A percentile compares a stretch with the other conserved stretches of the same genome.
Evolutionary conservation across 208 protist species (phyloP).

Genomic region (Crithidia mellificae): DNA sequence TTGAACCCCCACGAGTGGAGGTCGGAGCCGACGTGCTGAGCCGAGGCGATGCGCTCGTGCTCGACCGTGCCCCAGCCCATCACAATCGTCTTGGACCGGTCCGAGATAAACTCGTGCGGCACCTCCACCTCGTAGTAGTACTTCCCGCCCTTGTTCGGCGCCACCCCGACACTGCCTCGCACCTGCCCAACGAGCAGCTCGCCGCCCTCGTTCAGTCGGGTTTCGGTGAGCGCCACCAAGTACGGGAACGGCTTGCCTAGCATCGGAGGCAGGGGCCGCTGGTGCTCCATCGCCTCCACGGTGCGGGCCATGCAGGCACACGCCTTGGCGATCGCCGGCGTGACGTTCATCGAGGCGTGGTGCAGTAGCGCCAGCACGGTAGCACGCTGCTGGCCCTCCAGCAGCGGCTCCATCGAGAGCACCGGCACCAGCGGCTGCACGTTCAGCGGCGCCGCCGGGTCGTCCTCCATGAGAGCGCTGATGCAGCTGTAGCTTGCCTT

Average conservation of each 20-base stretch:
- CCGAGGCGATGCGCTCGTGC: constrained; percentile 78
- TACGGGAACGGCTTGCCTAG: constrained; percentile 64
- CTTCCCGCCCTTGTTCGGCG: constrained; percentile 53
- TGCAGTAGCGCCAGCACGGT: constrained; percentile 71
- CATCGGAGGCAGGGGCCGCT: constrained; percentile 48
- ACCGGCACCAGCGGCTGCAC: constrained; percentile 46
- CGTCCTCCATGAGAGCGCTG: constrained; percentile 67
- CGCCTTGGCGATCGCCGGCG: constrained; percentile 47
- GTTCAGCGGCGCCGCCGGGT: constrained; percentile 39
- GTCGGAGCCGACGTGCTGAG: constrained; percentile 85
- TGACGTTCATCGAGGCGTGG: constrained; percentile 44
- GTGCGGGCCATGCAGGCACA: constrained; percentile 57
- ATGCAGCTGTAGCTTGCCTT: constrained; percentile 60
- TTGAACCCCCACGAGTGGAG: constrained; percentile 91
- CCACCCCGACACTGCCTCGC: constrained; percentile 74
- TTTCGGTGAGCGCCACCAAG: constrained; percentile 71
- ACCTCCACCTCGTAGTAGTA: constrained; percentile 88
- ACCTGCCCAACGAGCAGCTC: constrained; percentile 84
- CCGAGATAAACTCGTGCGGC: constrained; percentile 47
- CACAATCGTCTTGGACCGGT: constrained; percentile 48
- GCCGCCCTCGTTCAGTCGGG: constrained; percentile 65
- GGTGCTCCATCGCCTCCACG: constrained; percentile 61
- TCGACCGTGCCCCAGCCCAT: constrained; percentile 91
- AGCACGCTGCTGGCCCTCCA: constrained; percentile 63
- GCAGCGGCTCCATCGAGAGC: constrained; percentile 47